A percentile compares a stretch with the other conserved stretches of the same genome.
Evolutionary conservation across 2,329 filamentous ascomycete species (phyloP).

Genomic region (Trichoderma cornu-damae): DNA sequence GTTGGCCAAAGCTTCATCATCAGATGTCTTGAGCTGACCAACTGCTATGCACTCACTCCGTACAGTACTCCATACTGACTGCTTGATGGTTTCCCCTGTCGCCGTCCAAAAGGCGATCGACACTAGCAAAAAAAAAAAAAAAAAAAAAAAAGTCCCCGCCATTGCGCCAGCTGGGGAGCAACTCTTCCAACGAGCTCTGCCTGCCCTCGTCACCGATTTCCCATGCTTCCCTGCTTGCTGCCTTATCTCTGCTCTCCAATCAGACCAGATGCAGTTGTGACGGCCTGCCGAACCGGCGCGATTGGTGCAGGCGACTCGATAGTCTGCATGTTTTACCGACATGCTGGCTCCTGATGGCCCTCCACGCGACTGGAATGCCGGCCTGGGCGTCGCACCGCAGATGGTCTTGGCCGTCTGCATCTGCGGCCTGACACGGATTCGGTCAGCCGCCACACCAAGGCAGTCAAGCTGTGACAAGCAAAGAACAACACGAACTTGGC

Average conservation of each 20-base stretch:
- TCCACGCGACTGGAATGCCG: slow-evolving; percentile 16
- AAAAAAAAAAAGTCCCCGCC: not conserved
- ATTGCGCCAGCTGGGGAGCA: slow-evolving; percentile 5
- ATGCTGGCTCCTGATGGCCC: slow-evolving; percentile 14
- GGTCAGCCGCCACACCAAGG: slow-evolving; percentile 14
- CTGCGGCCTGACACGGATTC: slow-evolving; percentile 17
- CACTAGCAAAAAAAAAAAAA: not conserved
- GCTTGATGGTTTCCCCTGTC: not conserved
- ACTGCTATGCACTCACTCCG: not conserved
- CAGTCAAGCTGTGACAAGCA: slow-evolving; percentile 5
- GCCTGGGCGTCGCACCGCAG: slow-evolving; percentile 11
- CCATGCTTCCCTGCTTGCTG: slow-evolving; percentile 2
- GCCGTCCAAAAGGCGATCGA: not conserved
- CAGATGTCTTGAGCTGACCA: not conserved
- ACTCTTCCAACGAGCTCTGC: not conserved
- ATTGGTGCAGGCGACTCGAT: slow-evolving; percentile 5
- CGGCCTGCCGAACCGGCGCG: slow-evolving; percentile 1
- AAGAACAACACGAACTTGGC: not conserved
- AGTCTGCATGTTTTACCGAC: slow-evolving; percentile 17
- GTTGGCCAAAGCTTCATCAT: not conserved
- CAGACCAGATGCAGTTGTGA: not conserved
- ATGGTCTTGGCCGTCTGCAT: slow-evolving; percentile 14
- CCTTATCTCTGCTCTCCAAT: slow-evolving; percentile 3
- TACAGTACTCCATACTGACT: not conserved
- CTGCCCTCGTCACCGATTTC: not conserved